A percentile compares a stretch with the other conserved stretches of the same genome.
Conservation (phyloP, 441 rosid genomes). For the Daphne laureola region DNA sequence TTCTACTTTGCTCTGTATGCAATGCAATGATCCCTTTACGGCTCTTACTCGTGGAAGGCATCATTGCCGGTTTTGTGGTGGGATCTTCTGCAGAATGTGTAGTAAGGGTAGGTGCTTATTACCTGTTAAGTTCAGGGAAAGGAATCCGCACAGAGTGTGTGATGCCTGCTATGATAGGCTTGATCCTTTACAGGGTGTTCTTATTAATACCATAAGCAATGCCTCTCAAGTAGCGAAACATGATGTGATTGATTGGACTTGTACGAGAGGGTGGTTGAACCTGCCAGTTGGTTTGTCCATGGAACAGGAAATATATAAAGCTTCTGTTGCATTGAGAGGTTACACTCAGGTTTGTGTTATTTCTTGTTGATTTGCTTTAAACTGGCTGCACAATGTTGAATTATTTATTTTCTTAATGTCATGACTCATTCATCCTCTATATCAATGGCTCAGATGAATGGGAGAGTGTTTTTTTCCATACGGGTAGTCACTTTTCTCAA, state of each 20-base stretch:
- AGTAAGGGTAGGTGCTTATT: slow-evolving; percentile 83
- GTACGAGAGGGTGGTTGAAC: slow-evolving; percentile 91
- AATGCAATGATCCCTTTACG: slow-evolving; percentile 74
- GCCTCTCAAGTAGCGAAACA: slow-evolving; percentile 84
- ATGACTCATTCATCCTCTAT: too few relatives aligned
- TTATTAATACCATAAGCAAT: slow-evolving; percentile 83
- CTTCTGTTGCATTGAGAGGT: slow-evolving; percentile 57
- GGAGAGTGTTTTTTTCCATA: not conserved
- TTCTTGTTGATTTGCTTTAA: not conserved
- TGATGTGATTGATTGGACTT: slow-evolving; percentile 90
- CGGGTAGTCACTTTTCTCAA: not conserved
- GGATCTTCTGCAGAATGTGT: slow-evolving; percentile 75
- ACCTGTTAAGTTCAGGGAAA: slow-evolving; percentile 56
- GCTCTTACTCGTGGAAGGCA: slow-evolving; percentile 93
- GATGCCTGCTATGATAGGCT: slow-evolving; percentile 87
- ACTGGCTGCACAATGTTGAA: slow-evolving; percentile 2
- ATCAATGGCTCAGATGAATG: not conserved
- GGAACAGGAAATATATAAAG: slow-evolving; percentile 90
- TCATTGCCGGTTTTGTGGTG: slow-evolving; percentile 95
- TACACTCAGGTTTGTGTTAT: slow-evolving; percentile 44
- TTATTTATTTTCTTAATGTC: not conserved
- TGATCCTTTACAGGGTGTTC: slow-evolving; percentile 73
- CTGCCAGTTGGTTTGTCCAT: slow-evolving; percentile 90
- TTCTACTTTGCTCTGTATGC: slow-evolving; percentile 79
- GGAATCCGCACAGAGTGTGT: slow-evolving; percentile 84